A percentile compares a stretch with the other conserved stretches of the same genome.
These are phyloP conservation scores for Elsinoe arachidis DNA, from an alignment of 2,329 filamentous ascomycete genomes.

Conservation along the genomic window DNA sequence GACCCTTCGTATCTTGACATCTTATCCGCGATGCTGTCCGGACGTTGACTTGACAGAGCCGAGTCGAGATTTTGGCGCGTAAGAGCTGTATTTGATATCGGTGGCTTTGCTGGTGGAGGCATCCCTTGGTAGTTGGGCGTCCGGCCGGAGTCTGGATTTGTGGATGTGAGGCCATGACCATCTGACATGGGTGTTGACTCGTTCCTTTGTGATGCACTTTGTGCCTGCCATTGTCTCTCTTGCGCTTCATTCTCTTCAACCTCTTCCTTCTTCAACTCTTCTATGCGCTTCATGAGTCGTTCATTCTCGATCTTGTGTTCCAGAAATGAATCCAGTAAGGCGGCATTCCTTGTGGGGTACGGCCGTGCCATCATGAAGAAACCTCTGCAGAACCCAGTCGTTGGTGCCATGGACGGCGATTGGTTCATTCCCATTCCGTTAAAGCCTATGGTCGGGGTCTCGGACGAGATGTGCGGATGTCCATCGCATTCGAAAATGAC, in stretches of 20 bases:
- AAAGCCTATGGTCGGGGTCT: slow-evolving; percentile 34
- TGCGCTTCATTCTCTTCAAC: slow-evolving; percentile 66
- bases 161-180: background rate
- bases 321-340: slow-evolving; percentile 80
- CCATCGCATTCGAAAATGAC: slow-evolving; percentile 85
- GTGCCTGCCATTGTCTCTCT: slow-evolving; percentile 50
- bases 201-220: slow-evolving; percentile 34
- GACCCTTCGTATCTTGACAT: slow-evolving; percentile 71
- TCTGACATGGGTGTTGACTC: slow-evolving; percentile 34
- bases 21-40: slow-evolving; percentile 74
- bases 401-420: slow-evolving; percentile 31
- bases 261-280: slow-evolving; percentile 77
- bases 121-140: slow-evolving; percentile 44
- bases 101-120: slow-evolving; percentile 58
- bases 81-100: slow-evolving; percentile 56
- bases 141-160: slow-evolving; percentile 10
- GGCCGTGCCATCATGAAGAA: slow-evolving; percentile 90
- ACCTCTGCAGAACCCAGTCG: slow-evolving; percentile 66
- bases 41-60: slow-evolving; percentile 53
- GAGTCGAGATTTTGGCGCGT: slow-evolving; percentile 76
- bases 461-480: slow-evolving; percentile 75
- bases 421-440: slow-evolving; percentile 31
- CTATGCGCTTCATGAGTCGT: slow-evolving; percentile 71
- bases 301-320: slow-evolving; percentile 98
- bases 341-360: slow-evolving; percentile 81